Evolutionary conservation across 139 green algal species (phyloP).

Genomic region (Picochlorum sp.): DNA sequence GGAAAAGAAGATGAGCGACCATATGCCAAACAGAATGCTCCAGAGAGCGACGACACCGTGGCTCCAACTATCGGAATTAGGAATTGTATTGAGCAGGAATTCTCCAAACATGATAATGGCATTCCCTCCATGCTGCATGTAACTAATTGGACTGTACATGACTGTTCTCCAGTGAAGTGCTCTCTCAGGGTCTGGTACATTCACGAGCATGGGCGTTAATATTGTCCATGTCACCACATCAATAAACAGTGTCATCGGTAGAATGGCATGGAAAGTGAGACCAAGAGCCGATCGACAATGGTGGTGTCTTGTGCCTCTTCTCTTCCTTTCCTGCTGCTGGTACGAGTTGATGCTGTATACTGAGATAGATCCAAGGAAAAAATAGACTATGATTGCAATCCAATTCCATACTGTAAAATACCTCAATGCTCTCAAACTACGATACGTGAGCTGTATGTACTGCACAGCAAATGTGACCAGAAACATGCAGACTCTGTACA

Average conservation of each 20-base stretch:
- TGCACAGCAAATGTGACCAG: not conserved
- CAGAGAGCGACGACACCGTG: conserved; percentile 1
- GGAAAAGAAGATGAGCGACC: conserved; percentile 10
- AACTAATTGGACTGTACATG: conserved; percentile 3
- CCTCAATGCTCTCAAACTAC: not conserved
- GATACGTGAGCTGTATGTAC: not conserved
- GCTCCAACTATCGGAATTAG: not conserved
- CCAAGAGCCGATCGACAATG: conserved; percentile 1
- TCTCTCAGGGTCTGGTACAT: not conserved
- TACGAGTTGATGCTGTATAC: not conserved
- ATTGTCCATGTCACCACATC: conserved; percentile 13
- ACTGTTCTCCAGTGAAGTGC: not conserved
- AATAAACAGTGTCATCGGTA: conserved; percentile 6
- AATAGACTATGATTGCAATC: conserved; percentile 11
- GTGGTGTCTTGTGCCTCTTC: not conserved
- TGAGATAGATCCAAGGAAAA: not conserved
- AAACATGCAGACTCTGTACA: not conserved
- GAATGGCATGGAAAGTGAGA: conserved; percentile 1
- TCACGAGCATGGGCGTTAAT: conserved; percentile 10
- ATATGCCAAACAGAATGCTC: conserved; percentile 12
- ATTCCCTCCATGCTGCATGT: conserved; percentile 17
- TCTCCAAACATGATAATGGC: conserved; percentile 12
- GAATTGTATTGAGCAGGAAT: conserved; percentile 10
- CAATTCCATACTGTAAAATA: conserved; percentile 21
- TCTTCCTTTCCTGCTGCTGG: not conserved